phyloP scores from a whole-genome alignment of 139 green algal species.

The Yamagishiella unicocca region DNA sequence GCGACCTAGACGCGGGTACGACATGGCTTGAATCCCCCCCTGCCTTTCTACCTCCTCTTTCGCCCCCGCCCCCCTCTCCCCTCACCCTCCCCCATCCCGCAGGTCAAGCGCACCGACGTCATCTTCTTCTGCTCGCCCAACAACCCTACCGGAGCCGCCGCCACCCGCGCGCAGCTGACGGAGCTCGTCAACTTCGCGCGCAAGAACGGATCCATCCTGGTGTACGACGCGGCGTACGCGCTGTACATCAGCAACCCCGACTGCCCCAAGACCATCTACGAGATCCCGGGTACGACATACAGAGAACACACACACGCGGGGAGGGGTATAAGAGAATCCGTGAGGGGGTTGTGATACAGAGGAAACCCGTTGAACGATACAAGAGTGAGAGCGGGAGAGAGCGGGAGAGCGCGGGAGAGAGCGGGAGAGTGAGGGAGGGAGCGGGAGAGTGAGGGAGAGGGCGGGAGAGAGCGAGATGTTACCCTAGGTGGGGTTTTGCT shows the following conservation, averaged over 20 bases:
- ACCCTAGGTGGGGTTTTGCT: too few relatives aligned
- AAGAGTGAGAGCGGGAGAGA: too few relatives aligned
- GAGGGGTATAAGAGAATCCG: too few relatives aligned
- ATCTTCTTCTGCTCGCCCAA: conserved; percentile 99
- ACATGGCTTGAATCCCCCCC: too few relatives aligned
- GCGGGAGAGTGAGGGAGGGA: too few relatives aligned
- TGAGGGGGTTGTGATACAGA: too few relatives aligned
- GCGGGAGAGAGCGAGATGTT: too few relatives aligned
- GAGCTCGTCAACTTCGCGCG: conserved; percentile 92
- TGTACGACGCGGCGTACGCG: conserved; percentile 99
- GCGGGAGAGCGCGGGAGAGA: too few relatives aligned
- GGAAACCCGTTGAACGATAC: too few relatives aligned
- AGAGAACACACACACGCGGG: background rate
- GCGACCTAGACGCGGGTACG: too few relatives aligned
- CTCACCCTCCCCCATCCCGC: too few relatives aligned
- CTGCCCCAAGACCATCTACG: conserved; percentile 97
- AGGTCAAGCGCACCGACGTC: conserved; percentile 90
- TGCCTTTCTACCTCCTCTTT: background rate
- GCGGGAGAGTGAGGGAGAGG: too few relatives aligned
- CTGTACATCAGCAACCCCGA: conserved; percentile 95
- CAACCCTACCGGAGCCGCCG: conserved; percentile 95
- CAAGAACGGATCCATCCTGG: conserved; percentile 69
- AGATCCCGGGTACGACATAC: conserved; percentile 82
- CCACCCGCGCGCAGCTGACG: conserved; percentile 86
- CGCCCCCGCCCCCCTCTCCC: background rate